Base-by-base conservation (phyloP, 1,284 basidiomycete genomes). In the Heliocybe sulcata region DNA sequence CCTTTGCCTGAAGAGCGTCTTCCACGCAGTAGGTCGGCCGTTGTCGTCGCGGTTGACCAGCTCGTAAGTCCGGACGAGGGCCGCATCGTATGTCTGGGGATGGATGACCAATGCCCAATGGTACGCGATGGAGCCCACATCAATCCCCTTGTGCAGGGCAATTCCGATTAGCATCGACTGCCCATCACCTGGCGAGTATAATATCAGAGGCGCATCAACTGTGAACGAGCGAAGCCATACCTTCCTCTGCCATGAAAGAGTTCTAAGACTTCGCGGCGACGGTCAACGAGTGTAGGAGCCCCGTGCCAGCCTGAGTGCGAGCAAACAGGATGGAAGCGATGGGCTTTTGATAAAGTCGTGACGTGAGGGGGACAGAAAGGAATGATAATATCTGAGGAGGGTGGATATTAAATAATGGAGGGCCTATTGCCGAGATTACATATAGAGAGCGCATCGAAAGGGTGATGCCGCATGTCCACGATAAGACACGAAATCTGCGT, bases 31-130 rank as follows among this genome's bases (percentile, higher is more conserved):
- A 6, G 38, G 38, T 16, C 38, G 38, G 38, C 38, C 38, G 12
- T 42, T 20, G 47, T 49, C 47, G n/a, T 49, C 27, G 11, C 47
- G 23, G 20, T 49, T 49, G 47, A 49, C 23, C 47, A 49, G 27
- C 23, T 49, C 47, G 20, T 49, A 49, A 22, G 47, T 49, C 23
- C 47, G 47, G 23, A 49, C 47, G 47, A 49, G 16, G 12, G 47
- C 6, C 14, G 47, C 47, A 11, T 25, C 22, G 20, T 49, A 49
- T 25, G 47, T n/a, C n/a, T 49, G 23, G 22, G 47, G 47, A 49
- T 49, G 47, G 6, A 49, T 49, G 8, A 26, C 47, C 23, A 49
- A 22, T 16, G 23, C 14, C 47, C 47, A 49, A 22, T 49, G 47
- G 47, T 49, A 49, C 16, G 8, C 38, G 38, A 20, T n/a, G 38